These are phyloP conservation scores for Pyrrhoderma noxium DNA, from an alignment of 1,284 basidiomycete genomes.

Conservation along the genomic window DNA sequence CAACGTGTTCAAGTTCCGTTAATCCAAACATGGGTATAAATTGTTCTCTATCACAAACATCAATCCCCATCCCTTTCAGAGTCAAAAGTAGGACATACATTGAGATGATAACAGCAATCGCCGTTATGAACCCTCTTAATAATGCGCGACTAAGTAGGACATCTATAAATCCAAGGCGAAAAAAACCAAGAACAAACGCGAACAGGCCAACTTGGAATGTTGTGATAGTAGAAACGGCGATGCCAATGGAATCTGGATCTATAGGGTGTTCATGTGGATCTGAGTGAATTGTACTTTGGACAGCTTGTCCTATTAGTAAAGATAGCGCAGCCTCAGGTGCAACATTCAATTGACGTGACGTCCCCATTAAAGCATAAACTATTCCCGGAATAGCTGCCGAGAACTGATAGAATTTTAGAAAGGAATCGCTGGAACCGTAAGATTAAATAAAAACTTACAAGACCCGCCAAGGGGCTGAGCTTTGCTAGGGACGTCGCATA, in stretches of 20 bases:
- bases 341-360: constrained; percentile 75
- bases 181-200: constrained; percentile 79
- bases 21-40: constrained; percentile 34
- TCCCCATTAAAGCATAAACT: constrained; percentile 80
- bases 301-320: constrained; percentile 82
- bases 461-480: constrained; percentile 73
- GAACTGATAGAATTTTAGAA: constrained; percentile 36
- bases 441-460: constrained; percentile 46
- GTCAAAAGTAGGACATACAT: no score
- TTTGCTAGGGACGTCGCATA: constrained; percentile 85
- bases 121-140: constrained; percentile 82
- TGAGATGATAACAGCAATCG: constrained; percentile 68
- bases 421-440: constrained; percentile 1
- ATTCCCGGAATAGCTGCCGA: constrained; percentile 77
- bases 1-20: constrained; percentile 25
- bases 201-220: constrained; percentile 87
- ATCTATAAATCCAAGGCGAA: constrained; percentile 89
- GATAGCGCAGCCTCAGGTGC: constrained; percentile 88
- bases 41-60: constrained; percentile 29
- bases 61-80: no score
- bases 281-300: constrained; percentile 61
- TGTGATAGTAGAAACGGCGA: constrained; percentile 68
- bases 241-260: constrained; percentile 48
- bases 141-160: constrained; percentile 88
- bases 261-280: constrained; percentile 48